phyloP scores from a whole-genome alignment of 495 filamentous ascomycete species.

The Aspergillus taichungensis region DNA sequence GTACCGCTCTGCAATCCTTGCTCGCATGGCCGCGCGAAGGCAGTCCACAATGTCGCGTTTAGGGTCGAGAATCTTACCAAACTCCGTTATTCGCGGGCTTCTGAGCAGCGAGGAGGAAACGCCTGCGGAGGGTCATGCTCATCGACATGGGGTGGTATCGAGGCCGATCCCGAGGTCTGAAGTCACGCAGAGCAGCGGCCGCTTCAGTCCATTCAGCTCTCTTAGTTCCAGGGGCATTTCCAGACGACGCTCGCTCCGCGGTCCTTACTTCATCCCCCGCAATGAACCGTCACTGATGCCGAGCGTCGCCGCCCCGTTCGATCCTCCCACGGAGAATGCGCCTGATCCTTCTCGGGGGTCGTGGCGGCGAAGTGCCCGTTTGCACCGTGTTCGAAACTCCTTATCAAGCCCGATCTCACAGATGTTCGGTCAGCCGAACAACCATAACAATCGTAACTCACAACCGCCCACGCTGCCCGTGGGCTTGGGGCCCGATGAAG shows the following conservation, averaged over 20 bases:
- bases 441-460: constrained; percentile 8
- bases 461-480: constrained; percentile 11
- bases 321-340: constrained; percentile 13
- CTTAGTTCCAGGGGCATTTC: constrained; percentile 31
- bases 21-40: constrained; percentile 37
- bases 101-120: constrained; percentile 41
- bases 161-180: constrained; percentile 33
- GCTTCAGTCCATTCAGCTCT: constrained; percentile 37
- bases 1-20: constrained; percentile 26
- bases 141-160: constrained; percentile 39
- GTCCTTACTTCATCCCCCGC: constrained; percentile 33
- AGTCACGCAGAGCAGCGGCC: constrained; percentile 25
- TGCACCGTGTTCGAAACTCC: constrained; percentile 37
- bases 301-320: constrained; percentile 19
- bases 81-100: constrained; percentile 37
- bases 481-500: constrained; percentile 12
- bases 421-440: constrained; percentile 34
- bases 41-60: constrained; percentile 45
- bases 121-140: constrained; percentile 39
- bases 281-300: constrained; percentile 20
- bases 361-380: constrained; percentile 36
- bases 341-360: constrained; percentile 28
- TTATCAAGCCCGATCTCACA: constrained; percentile 37
- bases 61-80: constrained; percentile 42
- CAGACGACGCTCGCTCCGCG: constrained; percentile 29